Base-by-base conservation (phyloP, 2,329 filamentous ascomycete genomes). In the Chaetomium sp. region DNA sequence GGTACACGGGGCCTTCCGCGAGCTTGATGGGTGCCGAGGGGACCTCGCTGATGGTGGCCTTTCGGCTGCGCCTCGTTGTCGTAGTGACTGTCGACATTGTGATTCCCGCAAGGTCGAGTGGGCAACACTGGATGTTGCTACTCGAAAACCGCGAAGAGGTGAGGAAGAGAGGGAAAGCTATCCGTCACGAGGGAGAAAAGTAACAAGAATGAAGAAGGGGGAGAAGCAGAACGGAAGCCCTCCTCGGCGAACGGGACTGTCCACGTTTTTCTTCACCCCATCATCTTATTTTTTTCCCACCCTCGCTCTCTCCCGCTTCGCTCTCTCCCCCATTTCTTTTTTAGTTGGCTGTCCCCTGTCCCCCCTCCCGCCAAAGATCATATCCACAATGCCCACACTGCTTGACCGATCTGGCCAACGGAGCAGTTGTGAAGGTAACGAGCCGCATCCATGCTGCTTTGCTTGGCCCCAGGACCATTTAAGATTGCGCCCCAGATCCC, bases 1-100 rank as follows among this genome's bases (percentile, higher is more conserved):
- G 76, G 58, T 75, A 73, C 59, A 62, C 44, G 43, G 62, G 62
- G 3, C 42, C 60, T 34, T 54, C 52, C 36, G 59, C 42, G 12
- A 55, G 55, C 56, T 53, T 57, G 41, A 55, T 49, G 37, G 53
- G 53, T 14, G 42, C 51, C 35, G 55, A 40, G 43, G 55, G 58
- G 57, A 57, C 55, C 36, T 55, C 49, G 51, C 52, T 53, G 14
- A 46, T 44, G 38, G 45, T 49, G 36, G 46, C 57, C 56, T 50
- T 61, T 45, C 60, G 56, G 41, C 53, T 53, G 49, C 57, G 53
- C n/a, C 59, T 62, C 12, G 59, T 49, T 5, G 56, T 59, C 14
- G 54, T 58, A 4, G 58, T 59, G 1, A 54, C 52, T 32, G 62
- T 55, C 37, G 60, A 53, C 58, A 61, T 62, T 40, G 12, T 60